Evolutionary conservation across 2,329 filamentous ascomycete genomes (phyloP).

Genomic region (Aphanocladium album): DNA sequence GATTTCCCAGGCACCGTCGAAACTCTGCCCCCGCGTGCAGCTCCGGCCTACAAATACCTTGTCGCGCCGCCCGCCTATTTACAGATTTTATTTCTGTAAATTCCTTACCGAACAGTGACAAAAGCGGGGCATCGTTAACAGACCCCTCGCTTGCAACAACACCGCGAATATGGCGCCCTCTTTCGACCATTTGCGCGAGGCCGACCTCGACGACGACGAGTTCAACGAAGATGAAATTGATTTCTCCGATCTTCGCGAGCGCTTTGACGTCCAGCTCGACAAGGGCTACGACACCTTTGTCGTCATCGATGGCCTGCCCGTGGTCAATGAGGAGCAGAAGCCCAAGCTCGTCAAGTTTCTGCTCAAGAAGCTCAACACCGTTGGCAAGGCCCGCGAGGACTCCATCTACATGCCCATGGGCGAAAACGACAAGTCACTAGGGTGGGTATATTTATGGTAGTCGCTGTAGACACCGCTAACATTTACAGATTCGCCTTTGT

Average conservation of each 20-base stretch:
- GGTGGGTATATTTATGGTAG: conserved; percentile 41
- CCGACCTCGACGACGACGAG: conserved; percentile 79
- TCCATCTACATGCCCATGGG: conserved; percentile 90
- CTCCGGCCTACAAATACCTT: neutral
- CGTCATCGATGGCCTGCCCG: conserved; percentile 88
- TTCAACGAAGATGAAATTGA: conserved; percentile 92
- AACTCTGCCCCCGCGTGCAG: conserved; percentile 5
- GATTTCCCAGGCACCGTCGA: conserved; percentile 5
- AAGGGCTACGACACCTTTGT: conserved; percentile 96
- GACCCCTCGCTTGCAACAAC: conserved; percentile 28
- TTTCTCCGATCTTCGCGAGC: conserved; percentile 87
- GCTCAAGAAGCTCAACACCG: conserved; percentile 82
- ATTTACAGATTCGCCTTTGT: conserved; percentile 82
- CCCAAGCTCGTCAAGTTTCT: conserved; percentile 95
- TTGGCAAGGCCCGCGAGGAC: conserved; percentile 81
- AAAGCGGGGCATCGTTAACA: conserved; percentile 33
- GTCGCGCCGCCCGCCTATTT: neutral
- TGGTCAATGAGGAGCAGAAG: conserved; percentile 85
- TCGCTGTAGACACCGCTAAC: neutral
- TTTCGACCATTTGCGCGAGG: conserved; percentile 88
- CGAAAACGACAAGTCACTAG: conserved; percentile 78
- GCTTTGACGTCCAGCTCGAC: conserved; percentile 93
- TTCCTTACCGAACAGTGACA: conserved; percentile 2
- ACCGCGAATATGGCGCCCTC: conserved; percentile 71
- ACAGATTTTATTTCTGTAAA: conserved; percentile 2